These are phyloP conservation scores for Picea glauca DNA, from an alignment of 75 land plant genomes.

Conservation along the genomic window DNA sequence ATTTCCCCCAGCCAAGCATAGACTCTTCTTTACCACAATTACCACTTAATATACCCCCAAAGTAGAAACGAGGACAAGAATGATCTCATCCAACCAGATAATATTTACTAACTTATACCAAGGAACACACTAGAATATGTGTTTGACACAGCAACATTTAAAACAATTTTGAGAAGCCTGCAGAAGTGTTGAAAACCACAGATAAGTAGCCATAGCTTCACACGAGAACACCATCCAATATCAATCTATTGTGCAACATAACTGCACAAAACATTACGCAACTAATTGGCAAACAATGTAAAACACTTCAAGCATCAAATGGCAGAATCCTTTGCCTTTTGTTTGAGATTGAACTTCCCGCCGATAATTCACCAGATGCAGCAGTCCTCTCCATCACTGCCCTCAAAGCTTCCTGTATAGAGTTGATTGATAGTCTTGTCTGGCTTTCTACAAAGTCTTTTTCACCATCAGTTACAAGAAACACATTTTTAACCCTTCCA, in stretches of 20 bases:
- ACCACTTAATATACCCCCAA: neutral
- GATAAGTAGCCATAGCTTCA: neutral
- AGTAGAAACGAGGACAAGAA: neutral
- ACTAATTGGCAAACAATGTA: neutral
- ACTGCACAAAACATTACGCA: neutral
- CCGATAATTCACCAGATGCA: neutral
- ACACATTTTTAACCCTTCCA: constrained; percentile 56
- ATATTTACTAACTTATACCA: neutral
- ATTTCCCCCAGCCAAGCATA: neutral
- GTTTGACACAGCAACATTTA: neutral
- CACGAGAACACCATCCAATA: neutral
- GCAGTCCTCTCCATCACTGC: constrained; percentile 28
- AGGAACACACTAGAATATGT: neutral
- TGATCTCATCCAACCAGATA: neutral
- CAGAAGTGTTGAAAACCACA: neutral
- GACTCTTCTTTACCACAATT: neutral
- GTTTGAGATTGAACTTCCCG: constrained; percentile 5
- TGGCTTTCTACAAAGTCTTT: constrained; percentile 8
- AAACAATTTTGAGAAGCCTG: neutral
- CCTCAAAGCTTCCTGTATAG: constrained; percentile 27
- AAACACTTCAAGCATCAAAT: neutral
- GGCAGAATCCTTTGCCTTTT: constrained; percentile 4
- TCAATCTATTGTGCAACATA: neutral
- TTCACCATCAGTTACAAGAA: constrained; percentile 21
- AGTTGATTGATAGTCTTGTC: constrained; percentile 8